Evolutionary conservation across 2,329 filamentous ascomycete genomes (phyloP), one percentile per base, ranked within the genome.

Genomic region (Bipolaris bicolor): DNA sequence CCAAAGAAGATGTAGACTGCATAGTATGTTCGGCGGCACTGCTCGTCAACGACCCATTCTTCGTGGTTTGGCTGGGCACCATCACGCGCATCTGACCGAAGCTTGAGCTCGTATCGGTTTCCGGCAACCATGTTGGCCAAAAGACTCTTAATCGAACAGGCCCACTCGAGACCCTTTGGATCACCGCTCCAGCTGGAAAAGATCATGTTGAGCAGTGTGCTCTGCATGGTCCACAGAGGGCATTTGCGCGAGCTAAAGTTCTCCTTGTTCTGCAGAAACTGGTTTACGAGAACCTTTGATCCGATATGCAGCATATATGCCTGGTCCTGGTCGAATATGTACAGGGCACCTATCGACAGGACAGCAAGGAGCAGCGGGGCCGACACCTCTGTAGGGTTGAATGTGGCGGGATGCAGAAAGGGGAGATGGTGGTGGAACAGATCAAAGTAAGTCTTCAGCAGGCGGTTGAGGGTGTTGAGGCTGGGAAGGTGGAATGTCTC

Each of bases 1-100:
- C 95, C 95, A 73, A 98, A 98, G 85, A 98, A 98, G 77, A 98
- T 97, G 81, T 98, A 99, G 58, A 98, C 95, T 1, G 95, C 94
- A 71, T 96, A 99, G 80, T 98, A 99, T 1, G 95, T 98, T 60
- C 95, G 91, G 58, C 94, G 88, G 77, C 95, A 97, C 49, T 94
- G 92, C 78, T 99, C 95, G 72, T 99, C 95, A 70, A 96, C 92
- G 43, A 98, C 88, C 95, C 95, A 99, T 74, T 98, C 92, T 15
- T 89, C 85, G 55, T 93, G 91, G 37, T 86, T 91, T 1, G 94
- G 92, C 60, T 85, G 84, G 26, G 86, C 83, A 43, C 86, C 88
- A 68, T 91, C 89, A 55, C 95, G 91, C 60, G 90, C 92, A 73
- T 98, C 94, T 53, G 91, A 90, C 16, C 95, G 90, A 60, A 97